These are phyloP conservation scores for Ascochyta koolunga DNA, from an alignment of 2,329 filamentous ascomycete genomes.

Conservation along the genomic window DNA sequence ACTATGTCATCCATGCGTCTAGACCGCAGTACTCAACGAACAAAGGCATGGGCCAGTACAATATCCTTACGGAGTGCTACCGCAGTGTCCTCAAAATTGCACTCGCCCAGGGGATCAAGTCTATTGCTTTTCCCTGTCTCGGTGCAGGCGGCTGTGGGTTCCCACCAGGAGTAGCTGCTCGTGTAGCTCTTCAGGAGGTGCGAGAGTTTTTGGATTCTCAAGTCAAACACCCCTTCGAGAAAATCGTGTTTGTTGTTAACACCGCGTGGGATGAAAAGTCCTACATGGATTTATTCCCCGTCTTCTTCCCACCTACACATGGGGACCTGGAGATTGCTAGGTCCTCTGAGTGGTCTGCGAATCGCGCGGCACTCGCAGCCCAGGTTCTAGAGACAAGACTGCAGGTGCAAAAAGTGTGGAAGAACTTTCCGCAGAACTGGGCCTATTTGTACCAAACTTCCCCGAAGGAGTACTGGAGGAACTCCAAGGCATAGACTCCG, in stretches of 20 bases:
- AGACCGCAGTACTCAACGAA: conserved; percentile 30
- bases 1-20: conserved; percentile 41
- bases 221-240: conserved; percentile 27
- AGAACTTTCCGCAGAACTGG: conserved; percentile 22
- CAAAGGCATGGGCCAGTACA: conserved; percentile 31
- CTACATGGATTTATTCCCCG: conserved; percentile 38
- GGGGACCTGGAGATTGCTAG: conserved; percentile 33
- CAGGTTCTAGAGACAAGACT: conserved; percentile 27
- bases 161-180: conserved; percentile 37
- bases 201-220: conserved; percentile 41
- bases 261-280: conserved; percentile 33
- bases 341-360: conserved; percentile 12
- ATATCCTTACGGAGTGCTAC: conserved; percentile 42
- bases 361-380: conserved; percentile 17
- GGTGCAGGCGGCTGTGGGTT: conserved; percentile 41
- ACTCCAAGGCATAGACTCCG: conserved; percentile 24
- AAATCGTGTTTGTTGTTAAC: conserved; percentile 41
- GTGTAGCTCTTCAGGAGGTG: conserved; percentile 41
- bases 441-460: conserved; percentile 22
- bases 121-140: conserved; percentile 44
- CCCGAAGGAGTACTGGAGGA: conserved; percentile 18
- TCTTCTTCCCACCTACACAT: conserved; percentile 43
- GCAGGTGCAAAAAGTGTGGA: conserved; percentile 24
- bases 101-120: conserved; percentile 28
- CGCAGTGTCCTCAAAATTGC: conserved; percentile 34